Percentiles rank a stretch among this genome's conserved stretches.
phyloP scores from a whole-genome alignment of 805 yeast genomes.

The Candida succiphila region DNA sequence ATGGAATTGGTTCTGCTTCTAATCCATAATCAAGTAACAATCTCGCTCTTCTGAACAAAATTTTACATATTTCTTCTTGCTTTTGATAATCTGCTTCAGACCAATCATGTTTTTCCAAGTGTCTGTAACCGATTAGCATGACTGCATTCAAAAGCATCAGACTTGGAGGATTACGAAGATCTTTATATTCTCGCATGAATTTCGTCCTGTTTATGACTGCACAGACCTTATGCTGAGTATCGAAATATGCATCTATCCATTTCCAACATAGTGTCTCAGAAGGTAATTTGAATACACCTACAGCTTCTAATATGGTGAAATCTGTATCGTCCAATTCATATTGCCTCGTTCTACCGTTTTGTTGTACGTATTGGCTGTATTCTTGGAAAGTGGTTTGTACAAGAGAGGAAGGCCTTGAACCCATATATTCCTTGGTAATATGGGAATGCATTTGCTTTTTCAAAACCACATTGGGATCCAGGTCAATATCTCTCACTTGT shows the following conservation, averaged over 20 bases:
- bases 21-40: conserved; percentile 60
- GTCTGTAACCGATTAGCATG: conserved; percentile 57
- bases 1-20: conserved; percentile 55
- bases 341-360: conserved; percentile 2
- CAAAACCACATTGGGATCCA: conserved; percentile 14
- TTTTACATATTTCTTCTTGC: conserved; percentile 21
- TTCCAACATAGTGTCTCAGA: conserved; percentile 52
- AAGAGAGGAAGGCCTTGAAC: conserved; percentile 21
- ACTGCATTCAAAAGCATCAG: conserved; percentile 53
- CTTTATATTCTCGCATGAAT: conserved; percentile 50
- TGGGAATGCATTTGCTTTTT: conserved; percentile 8
- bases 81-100: conserved; percentile 41
- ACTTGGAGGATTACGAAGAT: conserved; percentile 51
- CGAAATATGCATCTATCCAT: conserved; percentile 52
- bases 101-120: conserved; percentile 41
- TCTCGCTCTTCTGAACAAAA: conserved; percentile 35
- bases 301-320: conserved; percentile 47
- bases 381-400: conserved; percentile 20
- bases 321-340: conserved; percentile 30
- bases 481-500: conserved; percentile 9
- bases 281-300: conserved; percentile 68
- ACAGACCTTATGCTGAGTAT: conserved; percentile 54
- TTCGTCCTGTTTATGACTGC: conserved; percentile 58
- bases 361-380: conserved; percentile 6
- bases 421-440: conserved; percentile 18